phyloP scores from a whole-genome alignment of 2,329 filamentous ascomycete species.

The Hypoxylon sp. region DNA sequence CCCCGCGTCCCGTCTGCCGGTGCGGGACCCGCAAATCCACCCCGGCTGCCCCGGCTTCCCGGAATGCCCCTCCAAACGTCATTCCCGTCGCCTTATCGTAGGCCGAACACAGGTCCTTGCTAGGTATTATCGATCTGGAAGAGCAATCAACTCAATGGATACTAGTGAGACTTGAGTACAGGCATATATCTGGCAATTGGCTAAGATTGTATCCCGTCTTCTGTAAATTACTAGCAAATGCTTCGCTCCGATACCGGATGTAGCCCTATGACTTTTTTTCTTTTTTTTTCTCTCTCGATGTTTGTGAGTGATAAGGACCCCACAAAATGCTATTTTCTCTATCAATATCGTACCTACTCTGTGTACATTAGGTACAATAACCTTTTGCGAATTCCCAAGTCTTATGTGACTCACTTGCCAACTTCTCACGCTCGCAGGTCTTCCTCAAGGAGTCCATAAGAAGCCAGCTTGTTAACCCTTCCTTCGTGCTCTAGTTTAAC shows the following conservation, averaged over 20 bases:
- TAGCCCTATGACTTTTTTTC: not conserved
- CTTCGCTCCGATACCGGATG: not conserved
- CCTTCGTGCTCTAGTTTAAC: not conserved
- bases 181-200: not conserved
- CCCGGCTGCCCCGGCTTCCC: too few relatives aligned
- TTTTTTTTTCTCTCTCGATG: too few relatives aligned
- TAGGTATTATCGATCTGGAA: not conserved
- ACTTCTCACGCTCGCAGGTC: not conserved
- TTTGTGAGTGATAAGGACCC: not conserved
- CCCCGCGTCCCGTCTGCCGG: constrained; percentile 3
- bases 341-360: too few relatives aligned
- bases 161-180: not conserved
- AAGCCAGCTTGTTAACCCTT: not conserved
- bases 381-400: too few relatives aligned
- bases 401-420: not conserved
- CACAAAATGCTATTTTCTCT: not conserved
- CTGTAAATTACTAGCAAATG: not conserved
- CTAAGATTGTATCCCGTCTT: not conserved
- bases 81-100: not conserved
- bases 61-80: constrained; percentile 6
- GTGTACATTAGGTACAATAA: too few relatives aligned
- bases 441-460: not conserved
- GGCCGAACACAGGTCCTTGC: not conserved
- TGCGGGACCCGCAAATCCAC: not conserved
- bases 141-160: not conserved